Evolutionary conservation across 805 yeast species (phyloP).

Genomic region (Zygosaccharomyces kombuchaensis): DNA sequence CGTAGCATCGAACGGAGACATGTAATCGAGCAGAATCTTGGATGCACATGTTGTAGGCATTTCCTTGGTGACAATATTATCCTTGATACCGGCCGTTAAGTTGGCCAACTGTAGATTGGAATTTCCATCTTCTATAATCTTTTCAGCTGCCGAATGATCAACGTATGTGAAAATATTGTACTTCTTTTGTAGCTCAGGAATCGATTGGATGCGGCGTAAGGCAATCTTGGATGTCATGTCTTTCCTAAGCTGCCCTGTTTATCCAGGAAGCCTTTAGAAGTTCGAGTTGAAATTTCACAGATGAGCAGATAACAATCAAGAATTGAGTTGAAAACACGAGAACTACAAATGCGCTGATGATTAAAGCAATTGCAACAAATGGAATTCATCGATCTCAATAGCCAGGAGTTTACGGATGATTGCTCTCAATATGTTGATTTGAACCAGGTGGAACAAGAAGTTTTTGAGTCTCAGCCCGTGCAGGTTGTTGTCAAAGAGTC

Average conservation of each 20-base stretch:
- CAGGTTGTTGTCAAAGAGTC: not conserved
- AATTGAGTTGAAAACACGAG: not conserved
- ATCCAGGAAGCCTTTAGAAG: not conserved
- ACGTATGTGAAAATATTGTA: conserved; percentile 44
- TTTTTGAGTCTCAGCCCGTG: conserved; percentile 2
- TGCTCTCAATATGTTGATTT: conserved; percentile 3
- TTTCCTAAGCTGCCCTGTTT: not conserved
- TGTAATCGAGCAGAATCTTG: conserved; percentile 50
- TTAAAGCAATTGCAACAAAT: not conserved
- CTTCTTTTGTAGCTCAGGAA: conserved; percentile 25
- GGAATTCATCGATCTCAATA: conserved; percentile 10
- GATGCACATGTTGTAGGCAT: conserved; percentile 82
- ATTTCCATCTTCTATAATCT: conserved; percentile 7
- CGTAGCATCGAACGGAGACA: conserved; percentile 80
- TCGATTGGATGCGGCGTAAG: conserved; percentile 9
- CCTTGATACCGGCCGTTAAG: conserved; percentile 57
- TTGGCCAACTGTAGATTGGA: conserved; percentile 28
- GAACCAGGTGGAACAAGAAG: conserved; percentile 3
- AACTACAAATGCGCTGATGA: not conserved
- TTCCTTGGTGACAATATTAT: conserved; percentile 66
- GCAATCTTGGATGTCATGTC: conserved; percentile 13
- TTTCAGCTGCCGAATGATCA: conserved; percentile 21
- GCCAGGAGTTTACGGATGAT: not conserved
- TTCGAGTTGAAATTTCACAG: not conserved
- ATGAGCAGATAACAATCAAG: not conserved